A percentile compares a stretch with the other conserved stretches of the same genome.
Evolutionary conservation across 306 rosid species (phyloP).

Genomic region (Cicer arietinum): DNA sequence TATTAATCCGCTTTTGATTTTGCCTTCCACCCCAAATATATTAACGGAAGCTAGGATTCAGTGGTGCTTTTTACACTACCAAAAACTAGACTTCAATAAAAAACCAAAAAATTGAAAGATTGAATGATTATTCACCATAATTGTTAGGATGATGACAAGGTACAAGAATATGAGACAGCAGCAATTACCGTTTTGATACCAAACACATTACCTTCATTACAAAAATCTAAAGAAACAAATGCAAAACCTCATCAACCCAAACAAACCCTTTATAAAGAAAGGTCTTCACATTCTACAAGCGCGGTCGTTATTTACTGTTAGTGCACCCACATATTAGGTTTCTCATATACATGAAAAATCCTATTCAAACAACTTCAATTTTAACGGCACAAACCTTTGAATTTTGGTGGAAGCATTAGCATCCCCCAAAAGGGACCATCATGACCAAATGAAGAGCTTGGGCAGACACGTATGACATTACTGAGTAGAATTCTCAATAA

Average conservation of each 20-base stretch:
- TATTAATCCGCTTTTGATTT: too few species aligned
- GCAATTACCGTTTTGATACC: slow-evolving; percentile 27
- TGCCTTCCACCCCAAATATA: too few species aligned
- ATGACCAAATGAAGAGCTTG: slow-evolving; percentile 18
- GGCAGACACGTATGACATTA: slow-evolving; percentile 21
- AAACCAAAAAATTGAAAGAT: too few species aligned
- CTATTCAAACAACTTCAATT: slow-evolving; percentile 31
- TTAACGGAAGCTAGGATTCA: too few species aligned
- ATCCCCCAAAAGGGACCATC: slow-evolving; percentile 26
- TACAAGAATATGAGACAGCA: slow-evolving; percentile 19
- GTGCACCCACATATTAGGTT: slow-evolving; percentile 36
- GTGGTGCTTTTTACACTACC: too few species aligned
- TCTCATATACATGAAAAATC: slow-evolving; percentile 31
- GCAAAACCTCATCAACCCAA: slow-evolving; percentile 34
- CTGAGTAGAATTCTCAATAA: background rate
- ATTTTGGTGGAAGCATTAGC: slow-evolving; percentile 5
- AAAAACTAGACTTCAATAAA: too few species aligned
- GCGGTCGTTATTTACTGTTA: slow-evolving; percentile 36
- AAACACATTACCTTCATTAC: slow-evolving; percentile 33
- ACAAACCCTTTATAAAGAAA: slow-evolving; percentile 19
- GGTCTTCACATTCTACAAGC: slow-evolving; percentile 38
- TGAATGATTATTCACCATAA: background rate
- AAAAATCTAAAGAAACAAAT: slow-evolving; percentile 32
- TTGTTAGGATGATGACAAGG: slow-evolving; percentile 28
- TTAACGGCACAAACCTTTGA: slow-evolving; percentile 13